Evolutionary conservation across 2,329 filamentous ascomycete species (phyloP).

Genomic region (Ophiocordyceps camponoti-rufipedis): DNA sequence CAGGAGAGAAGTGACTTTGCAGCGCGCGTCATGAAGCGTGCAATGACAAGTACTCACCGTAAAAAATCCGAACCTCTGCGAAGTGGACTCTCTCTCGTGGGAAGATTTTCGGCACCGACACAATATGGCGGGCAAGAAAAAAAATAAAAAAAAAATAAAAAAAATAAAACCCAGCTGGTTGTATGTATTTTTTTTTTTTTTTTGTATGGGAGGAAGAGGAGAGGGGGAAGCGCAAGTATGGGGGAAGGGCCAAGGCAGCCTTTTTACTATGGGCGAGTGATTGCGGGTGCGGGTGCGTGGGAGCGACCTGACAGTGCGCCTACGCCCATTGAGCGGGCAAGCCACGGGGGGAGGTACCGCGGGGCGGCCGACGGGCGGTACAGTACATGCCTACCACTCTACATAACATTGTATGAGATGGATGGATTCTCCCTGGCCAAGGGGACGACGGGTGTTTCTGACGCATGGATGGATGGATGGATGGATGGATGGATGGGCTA

Average conservation of each 20-base stretch:
- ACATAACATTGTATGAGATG: no score
- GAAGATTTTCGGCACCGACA: constrained; percentile 29
- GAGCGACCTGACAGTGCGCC: constrained; percentile 5
- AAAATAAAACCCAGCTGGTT: background rate
- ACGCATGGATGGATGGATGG: no score
- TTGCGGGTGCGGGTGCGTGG: constrained; percentile 20
- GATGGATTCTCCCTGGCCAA: background rate
- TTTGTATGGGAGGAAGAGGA: constrained; percentile 42
- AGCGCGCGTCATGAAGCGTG: constrained; percentile 8
- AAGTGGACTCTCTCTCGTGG: constrained; percentile 28
- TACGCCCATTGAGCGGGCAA: constrained; percentile 3
- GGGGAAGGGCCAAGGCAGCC: constrained; percentile 33
- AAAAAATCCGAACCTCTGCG: constrained; percentile 20
- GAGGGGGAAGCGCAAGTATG: constrained; percentile 26
- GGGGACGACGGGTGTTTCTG: no score
- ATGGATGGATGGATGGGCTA: no score
- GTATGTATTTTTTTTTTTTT: constrained; percentile 4
- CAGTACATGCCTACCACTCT: background rate
- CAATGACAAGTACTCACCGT: constrained; percentile 35
- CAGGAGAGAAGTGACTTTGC: constrained; percentile 14
- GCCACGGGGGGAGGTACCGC: background rate
- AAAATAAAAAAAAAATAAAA: no score
- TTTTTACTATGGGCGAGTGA: constrained; percentile 49
- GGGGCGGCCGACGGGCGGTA: background rate
- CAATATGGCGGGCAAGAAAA: no score